A percentile compares a stretch with the other conserved stretches of the same genome.
Conservation (phyloP, 805 yeast species). For the Saturnispora galanensis region DNA sequence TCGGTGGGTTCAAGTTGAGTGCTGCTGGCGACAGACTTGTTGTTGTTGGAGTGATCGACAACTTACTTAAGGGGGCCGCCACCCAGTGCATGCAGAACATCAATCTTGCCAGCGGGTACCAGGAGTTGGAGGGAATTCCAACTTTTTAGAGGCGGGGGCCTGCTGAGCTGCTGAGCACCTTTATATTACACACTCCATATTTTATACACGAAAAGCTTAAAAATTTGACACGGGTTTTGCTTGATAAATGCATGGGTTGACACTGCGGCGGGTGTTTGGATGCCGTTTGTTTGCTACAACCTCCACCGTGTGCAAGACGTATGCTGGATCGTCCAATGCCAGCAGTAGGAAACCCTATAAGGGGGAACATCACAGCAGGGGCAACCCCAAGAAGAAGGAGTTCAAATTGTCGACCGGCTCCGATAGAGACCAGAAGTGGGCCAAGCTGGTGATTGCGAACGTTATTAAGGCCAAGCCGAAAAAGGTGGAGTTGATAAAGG, state of each 20-base stretch:
- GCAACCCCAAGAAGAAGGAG: background rate
- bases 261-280: background rate
- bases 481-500: constrained; percentile 15
- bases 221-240: constrained; percentile 12
- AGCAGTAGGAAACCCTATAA: background rate
- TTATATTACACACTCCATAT: background rate
- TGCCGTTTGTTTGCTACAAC: background rate
- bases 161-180: too few species aligned
- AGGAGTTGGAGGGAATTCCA: constrained; percentile 94
- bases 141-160: background rate
- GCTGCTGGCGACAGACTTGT: constrained; percentile 85
- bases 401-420: constrained; percentile 17
- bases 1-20: constrained; percentile 94
- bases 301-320: background rate
- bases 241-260: constrained; percentile 25
- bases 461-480: constrained; percentile 14
- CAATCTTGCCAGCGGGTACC: constrained; percentile 80
- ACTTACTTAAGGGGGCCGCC: constrained; percentile 94
- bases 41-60: constrained; percentile 90
- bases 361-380: background rate
- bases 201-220: background rate
- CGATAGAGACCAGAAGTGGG: constrained; percentile 21
- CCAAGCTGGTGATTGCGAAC: constrained; percentile 15
- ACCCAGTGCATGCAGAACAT: constrained; percentile 97
- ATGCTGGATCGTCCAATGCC: constrained; percentile 1